A percentile compares a stretch with the other conserved stretches of the same genome.
Evolutionary conservation across 768 basidiomycete species (phyloP).

Genomic region (Lactifluus volemus): DNA sequence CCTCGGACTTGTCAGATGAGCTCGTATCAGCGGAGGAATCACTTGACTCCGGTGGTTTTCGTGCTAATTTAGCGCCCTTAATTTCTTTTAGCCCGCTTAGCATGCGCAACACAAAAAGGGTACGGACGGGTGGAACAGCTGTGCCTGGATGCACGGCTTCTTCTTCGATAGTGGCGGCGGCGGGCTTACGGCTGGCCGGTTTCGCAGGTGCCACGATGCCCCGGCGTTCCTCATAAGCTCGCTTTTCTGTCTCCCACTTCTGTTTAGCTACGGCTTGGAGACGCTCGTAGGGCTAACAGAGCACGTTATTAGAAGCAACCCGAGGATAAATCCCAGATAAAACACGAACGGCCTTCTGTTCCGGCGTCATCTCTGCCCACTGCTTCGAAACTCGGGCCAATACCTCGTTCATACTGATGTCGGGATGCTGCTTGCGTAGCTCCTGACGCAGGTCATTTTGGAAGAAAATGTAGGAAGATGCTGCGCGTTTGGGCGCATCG

Average conservation of each 20-base stretch:
- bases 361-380: conserved; percentile 62
- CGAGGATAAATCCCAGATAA: neutral
- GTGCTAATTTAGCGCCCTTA: conserved; percentile 1
- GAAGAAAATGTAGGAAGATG: conserved; percentile 89
- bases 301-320: conserved; percentile 19
- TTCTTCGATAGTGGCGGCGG: conserved; percentile 1
- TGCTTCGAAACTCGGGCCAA: conserved; percentile 59
- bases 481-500: conserved; percentile 88
- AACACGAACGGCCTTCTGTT: conserved; percentile 63
- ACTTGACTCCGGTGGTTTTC: conserved; percentile 3
- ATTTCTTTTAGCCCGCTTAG: neutral
- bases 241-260: conserved; percentile 54
- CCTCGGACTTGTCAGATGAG: conserved; percentile 7
- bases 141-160: neutral
- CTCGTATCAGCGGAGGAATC: conserved; percentile 11
- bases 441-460: conserved; percentile 83
- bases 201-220: conserved; percentile 11
- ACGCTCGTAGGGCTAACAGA: conserved; percentile 42
- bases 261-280: conserved; percentile 52
- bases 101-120: neutral
- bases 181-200: neutral
- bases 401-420: conserved; percentile 62
- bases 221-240: conserved; percentile 52
- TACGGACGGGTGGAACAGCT: neutral
- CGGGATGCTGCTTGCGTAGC: conserved; percentile 57